Percentiles rank a stretch among this genome's conserved stretches.
Conservation (phyloP, 768 basidiomycete genomes). For the Amylocystis lapponica region DNA sequence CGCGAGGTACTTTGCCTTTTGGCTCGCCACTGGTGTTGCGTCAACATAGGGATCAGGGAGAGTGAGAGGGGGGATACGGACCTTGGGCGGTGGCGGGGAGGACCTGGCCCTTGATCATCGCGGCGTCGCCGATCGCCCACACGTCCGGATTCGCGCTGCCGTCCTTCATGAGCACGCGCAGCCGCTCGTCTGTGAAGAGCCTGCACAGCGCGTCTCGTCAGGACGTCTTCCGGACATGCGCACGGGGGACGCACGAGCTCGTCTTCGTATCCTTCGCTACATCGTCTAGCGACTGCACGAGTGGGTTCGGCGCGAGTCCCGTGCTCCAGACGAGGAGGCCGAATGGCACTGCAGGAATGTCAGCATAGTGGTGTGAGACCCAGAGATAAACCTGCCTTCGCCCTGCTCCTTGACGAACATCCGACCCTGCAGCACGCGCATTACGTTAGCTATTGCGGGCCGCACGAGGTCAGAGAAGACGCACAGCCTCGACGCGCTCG, state of each 20-base stretch:
- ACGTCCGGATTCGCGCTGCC: conserved; percentile 55
- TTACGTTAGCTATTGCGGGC: conserved; percentile 4
- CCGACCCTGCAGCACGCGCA: conserved; percentile 40
- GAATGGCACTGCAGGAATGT: conserved; percentile 51
- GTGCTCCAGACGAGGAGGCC: conserved; percentile 88
- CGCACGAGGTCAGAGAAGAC: too few species aligned
- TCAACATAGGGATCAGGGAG: neutral
- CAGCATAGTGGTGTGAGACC: neutral
- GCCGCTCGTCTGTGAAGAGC: conserved; percentile 46
- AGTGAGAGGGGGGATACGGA: conserved; percentile 16
- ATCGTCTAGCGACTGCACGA: conserved; percentile 55
- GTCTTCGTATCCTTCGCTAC: conserved; percentile 59
- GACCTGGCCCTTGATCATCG: conserved; percentile 46
- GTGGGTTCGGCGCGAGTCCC: conserved; percentile 76
- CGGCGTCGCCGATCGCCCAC: conserved; percentile 80
- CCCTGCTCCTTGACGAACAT: conserved; percentile 68
- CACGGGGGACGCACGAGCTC: conserved; percentile 35
- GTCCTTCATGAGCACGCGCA: conserved; percentile 55
- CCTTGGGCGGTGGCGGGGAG: conserved; percentile 88
- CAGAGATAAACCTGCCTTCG: conserved; percentile 40
- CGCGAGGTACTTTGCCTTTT: conserved; percentile 65
- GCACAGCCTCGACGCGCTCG: conserved; percentile 56
- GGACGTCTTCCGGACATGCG: too few species aligned
- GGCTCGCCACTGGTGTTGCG: conserved; percentile 55
- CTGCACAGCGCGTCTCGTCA: conserved; percentile 17